Conservation (phyloP, 2,329 filamentous ascomycete species). For the Penicillium sp. region DNA sequence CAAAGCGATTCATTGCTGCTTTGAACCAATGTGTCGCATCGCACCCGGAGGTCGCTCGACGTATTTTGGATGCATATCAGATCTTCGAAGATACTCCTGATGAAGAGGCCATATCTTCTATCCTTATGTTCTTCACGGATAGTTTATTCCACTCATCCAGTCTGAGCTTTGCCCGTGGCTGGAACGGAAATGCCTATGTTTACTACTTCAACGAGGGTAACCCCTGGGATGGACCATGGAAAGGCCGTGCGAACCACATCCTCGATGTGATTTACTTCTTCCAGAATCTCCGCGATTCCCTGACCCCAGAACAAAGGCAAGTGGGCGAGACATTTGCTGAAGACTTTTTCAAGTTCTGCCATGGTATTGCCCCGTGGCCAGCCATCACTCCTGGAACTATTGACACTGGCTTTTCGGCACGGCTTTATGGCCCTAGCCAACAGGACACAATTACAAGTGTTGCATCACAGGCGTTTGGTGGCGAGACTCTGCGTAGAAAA, state of each 20-base stretch:
- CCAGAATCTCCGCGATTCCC: slow-evolving; percentile 51
- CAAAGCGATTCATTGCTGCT: slow-evolving; percentile 29
- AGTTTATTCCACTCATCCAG: slow-evolving; percentile 53
- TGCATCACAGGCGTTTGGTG: slow-evolving; percentile 26
- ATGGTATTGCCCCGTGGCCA: slow-evolving; percentile 42
- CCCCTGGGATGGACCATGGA: slow-evolving; percentile 50
- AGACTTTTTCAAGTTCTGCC: slow-evolving; percentile 46
- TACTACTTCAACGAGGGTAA: slow-evolving; percentile 55
- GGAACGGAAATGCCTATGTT: slow-evolving; percentile 40
- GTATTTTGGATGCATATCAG: slow-evolving; percentile 46
- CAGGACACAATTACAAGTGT: slow-evolving; percentile 11
- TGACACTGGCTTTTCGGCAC: slow-evolving; percentile 28
- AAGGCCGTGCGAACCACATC: slow-evolving; percentile 49
- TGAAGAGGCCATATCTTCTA: slow-evolving; percentile 45
- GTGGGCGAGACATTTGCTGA: slow-evolving; percentile 41
- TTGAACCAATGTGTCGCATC: slow-evolving; percentile 25
- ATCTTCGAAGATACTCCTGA: slow-evolving; percentile 44
- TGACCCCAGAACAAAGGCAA: slow-evolving; percentile 38
- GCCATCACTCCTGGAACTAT: slow-evolving; percentile 24
- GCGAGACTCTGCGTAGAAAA: slow-evolving; percentile 28
- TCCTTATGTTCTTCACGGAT: slow-evolving; percentile 52
- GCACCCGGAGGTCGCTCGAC: slow-evolving; percentile 31
- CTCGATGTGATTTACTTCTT: slow-evolving; percentile 52
- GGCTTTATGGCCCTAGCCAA: slow-evolving; percentile 34
- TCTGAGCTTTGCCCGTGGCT: slow-evolving; percentile 45